Base-by-base conservation (phyloP, 306 rosid species). In the Lathyrus sativus region DNA sequence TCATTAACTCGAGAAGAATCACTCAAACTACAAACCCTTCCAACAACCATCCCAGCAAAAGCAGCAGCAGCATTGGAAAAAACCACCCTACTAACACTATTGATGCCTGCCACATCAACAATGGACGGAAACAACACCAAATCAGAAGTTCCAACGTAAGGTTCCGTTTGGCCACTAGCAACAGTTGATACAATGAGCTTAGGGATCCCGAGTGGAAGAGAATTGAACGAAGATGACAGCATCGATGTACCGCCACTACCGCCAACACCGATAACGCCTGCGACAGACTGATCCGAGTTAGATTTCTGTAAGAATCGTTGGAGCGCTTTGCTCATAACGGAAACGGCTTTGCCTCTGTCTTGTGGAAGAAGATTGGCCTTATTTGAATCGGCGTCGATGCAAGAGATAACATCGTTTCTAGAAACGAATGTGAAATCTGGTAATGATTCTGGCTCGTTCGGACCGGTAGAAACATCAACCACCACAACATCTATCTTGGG, bases 181-280 rank as follows among this genome's bases (percentile, higher is more conserved):
- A n/a, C n/a, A n/a, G n/a, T n/a, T 6, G 96, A 92, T 9, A 92
- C 89, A 6, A 92, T 82, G 3, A 88, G 77, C 85, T 92, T 92
- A 3, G 98, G 98, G 14, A 85, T 74, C 65, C 98, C 96, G 67
- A 92, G 64, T 3, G 91, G 89, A 55, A 92, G 90, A 50, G 96
- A 82, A 28, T 83, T 65, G 45, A 88, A 72, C 11, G 89, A 83
- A 22, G 85, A 65, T 9, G 96, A 88, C 65, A 89, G 65, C 17
- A 90, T 65, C 11, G 96, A 87, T 9, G 98, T 92, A 42, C 96
- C 98, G 53, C 91, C 98, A 69, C 95, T 86, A 22, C 96, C 96
- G 22, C 93, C 96, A 45, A 90, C 66, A 9, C 98, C 93, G 33
- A 90, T 80, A 46, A 80, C 96, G 14, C 98, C 96, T 4, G 79